A percentile compares a stretch with the other conserved stretches of the same genome.
Evolutionary conservation across 2,329 filamentous ascomycete genomes (phyloP).

Genomic region (Tolypocladium guangdongense): DNA sequence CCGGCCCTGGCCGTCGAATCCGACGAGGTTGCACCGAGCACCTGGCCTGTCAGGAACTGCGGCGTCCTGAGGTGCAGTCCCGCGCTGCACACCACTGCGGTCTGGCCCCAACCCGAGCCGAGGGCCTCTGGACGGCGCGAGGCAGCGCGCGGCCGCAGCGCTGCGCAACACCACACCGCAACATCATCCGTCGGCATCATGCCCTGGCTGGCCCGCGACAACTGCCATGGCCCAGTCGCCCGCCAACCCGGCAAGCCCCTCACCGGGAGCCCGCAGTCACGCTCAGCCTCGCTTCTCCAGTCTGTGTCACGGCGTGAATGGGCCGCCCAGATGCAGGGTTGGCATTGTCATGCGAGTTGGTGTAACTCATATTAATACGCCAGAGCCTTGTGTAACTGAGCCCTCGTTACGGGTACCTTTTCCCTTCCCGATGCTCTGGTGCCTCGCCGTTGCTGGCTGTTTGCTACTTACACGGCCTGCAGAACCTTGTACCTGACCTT

Average conservation of each 20-base stretch:
- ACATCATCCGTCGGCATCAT: neutral
- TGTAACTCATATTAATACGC: neutral
- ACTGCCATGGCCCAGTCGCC: neutral
- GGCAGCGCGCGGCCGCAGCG: neutral
- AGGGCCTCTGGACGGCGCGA: neutral
- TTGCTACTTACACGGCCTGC: neutral
- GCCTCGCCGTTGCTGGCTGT: neutral
- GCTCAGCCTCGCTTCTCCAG: neutral
- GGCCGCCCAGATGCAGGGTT: neutral
- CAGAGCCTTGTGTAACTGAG: neutral
- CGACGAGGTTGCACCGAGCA: too few species aligned
- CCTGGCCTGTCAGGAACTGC: neutral
- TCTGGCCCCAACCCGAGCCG: neutral
- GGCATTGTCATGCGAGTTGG: neutral
- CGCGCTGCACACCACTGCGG: neutral
- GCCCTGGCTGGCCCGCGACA: neutral
- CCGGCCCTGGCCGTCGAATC: too few species aligned
- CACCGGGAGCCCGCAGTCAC: neutral
- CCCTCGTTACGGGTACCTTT: neutral
- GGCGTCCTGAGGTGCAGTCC: neutral
- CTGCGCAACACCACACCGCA: neutral
- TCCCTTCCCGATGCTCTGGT: neutral
- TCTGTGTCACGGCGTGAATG: neutral
- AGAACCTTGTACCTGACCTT: neutral
- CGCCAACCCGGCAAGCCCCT: neutral